These are phyloP conservation scores for Trifolium dubium DNA, from an alignment of 306 rosid genomes.

Conservation along the genomic window DNA sequence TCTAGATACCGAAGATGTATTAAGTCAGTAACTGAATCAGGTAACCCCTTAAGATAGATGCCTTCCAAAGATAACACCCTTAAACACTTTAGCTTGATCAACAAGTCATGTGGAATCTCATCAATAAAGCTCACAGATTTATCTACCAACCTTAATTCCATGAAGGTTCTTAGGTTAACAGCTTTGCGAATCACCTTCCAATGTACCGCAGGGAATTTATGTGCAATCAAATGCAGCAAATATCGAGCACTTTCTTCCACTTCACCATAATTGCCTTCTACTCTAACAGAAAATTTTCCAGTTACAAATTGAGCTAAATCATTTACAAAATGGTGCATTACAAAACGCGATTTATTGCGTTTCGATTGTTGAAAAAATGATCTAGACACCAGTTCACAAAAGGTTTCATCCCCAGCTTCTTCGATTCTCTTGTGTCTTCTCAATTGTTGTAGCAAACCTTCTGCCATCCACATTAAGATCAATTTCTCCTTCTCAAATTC, in stretches of 20 bases:
- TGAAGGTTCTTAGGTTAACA: slow-evolving; percentile 35
- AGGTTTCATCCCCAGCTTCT: slow-evolving; percentile 49
- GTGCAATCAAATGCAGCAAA: slow-evolving; percentile 38
- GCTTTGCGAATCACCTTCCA: slow-evolving; percentile 31
- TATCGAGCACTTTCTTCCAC: slow-evolving; percentile 40
- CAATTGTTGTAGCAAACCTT: slow-evolving; percentile 41
- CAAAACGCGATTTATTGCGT: slow-evolving; percentile 31
- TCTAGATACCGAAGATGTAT: slow-evolving; percentile 49
- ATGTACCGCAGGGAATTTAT: slow-evolving; percentile 18
- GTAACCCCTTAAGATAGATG: slow-evolving; percentile 15
- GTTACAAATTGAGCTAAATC: slow-evolving; percentile 50
- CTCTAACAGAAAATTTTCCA: slow-evolving; percentile 44
- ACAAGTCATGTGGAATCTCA: slow-evolving; percentile 33
- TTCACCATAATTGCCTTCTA: slow-evolving; percentile 39
- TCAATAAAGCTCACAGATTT: slow-evolving; percentile 5
- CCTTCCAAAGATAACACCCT: slow-evolving; percentile 47
- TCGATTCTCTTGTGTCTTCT: slow-evolving; percentile 40
- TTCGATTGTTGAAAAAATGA: slow-evolving; percentile 49
- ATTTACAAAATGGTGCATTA: slow-evolving; percentile 51
- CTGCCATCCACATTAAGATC: slow-evolving; percentile 53
- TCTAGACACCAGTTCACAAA: slow-evolving; percentile 45
- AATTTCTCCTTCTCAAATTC: slow-evolving; percentile 46
- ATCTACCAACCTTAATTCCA: slow-evolving; percentile 13
- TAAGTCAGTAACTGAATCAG: slow-evolving; percentile 28
- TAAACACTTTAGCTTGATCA: slow-evolving; percentile 31